Evolutionary conservation across 495 filamentous ascomycete species (phyloP).

Genomic region (Aspergillus avenaceus): DNA sequence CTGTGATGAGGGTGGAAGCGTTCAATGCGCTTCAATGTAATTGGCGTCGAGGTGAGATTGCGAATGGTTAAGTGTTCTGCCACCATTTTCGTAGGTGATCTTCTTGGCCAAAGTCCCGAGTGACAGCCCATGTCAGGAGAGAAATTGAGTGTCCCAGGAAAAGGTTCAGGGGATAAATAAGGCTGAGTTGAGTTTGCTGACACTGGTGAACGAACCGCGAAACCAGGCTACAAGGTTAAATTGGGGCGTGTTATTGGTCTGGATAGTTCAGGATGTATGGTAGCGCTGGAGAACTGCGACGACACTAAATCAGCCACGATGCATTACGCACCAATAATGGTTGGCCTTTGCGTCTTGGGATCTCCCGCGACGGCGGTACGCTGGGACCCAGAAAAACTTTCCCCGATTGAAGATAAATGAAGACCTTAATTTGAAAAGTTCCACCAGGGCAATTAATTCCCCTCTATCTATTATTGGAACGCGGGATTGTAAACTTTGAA

Average conservation of each 20-base stretch:
- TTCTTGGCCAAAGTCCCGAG: neutral
- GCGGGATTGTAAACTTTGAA: too few species aligned
- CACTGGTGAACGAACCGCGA: neutral
- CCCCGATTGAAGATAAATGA: too few species aligned
- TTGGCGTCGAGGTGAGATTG: constrained; percentile 72
- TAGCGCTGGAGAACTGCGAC: neutral
- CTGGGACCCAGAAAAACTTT: neutral
- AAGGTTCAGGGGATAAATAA: neutral
- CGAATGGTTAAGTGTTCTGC: constrained; percentile 66
- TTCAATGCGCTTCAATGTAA: constrained; percentile 72
- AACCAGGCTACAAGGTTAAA: constrained; percentile 9
- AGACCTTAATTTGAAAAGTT: too few species aligned
- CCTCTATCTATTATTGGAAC: too few species aligned
- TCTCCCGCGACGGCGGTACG: neutral
- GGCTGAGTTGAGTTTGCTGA: neutral
- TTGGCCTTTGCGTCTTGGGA: neutral
- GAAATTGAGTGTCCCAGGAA: neutral
- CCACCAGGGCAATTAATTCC: too few species aligned
- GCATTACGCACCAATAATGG: constrained; percentile 9
- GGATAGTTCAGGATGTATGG: constrained; percentile 2
- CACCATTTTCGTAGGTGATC: constrained; percentile 27
- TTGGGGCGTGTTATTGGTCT: constrained; percentile 9
- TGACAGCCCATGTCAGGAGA: neutral
- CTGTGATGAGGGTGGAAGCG: constrained; percentile 57
- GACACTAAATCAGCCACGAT: constrained; percentile 5